Percentiles rank a stretch among this genome's conserved stretches.
phyloP scores from a whole-genome alignment of 441 rosid genomes.

The Omphalea diandra region DNA sequence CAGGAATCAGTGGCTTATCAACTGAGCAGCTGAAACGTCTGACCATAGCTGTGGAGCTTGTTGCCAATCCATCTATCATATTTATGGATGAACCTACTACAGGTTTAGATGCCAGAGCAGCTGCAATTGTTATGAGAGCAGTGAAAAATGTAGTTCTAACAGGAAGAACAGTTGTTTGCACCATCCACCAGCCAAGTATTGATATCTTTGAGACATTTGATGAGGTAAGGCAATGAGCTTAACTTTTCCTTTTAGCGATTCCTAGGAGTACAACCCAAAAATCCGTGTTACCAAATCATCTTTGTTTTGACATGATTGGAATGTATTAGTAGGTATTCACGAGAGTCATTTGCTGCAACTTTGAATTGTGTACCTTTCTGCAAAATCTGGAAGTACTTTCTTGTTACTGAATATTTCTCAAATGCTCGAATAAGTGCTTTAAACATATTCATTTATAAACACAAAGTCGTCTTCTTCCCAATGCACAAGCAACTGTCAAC shows the following conservation, averaged over 20 bases:
- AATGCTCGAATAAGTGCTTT: no score
- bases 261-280: neutral
- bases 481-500: no score
- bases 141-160: slow-evolving; percentile 64
- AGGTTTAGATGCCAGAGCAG: slow-evolving; percentile 71
- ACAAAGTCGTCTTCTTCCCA: no score
- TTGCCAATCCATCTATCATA: slow-evolving; percentile 67
- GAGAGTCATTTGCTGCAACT: no score
- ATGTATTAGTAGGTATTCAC: no score
- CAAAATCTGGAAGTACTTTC: no score
- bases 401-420: no score
- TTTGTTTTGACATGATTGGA: neutral
- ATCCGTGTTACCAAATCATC: neutral
- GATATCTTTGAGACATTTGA: slow-evolving; percentile 68
- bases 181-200: slow-evolving; percentile 73
- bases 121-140: slow-evolving; percentile 72
- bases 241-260: neutral
- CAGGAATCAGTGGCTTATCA: slow-evolving; percentile 51
- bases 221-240: slow-evolving; percentile 34
- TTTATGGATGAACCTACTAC: slow-evolving; percentile 80
- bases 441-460: no score
- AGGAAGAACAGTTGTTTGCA: slow-evolving; percentile 70
- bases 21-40: slow-evolving; percentile 66
- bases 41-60: slow-evolving; percentile 69
- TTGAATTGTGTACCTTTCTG: no score